Evolutionary conservation across 2,329 filamentous ascomycete genomes (phyloP), one percentile per base, ranked within the genome.

Genomic region (Ascochyta pisi): DNA sequence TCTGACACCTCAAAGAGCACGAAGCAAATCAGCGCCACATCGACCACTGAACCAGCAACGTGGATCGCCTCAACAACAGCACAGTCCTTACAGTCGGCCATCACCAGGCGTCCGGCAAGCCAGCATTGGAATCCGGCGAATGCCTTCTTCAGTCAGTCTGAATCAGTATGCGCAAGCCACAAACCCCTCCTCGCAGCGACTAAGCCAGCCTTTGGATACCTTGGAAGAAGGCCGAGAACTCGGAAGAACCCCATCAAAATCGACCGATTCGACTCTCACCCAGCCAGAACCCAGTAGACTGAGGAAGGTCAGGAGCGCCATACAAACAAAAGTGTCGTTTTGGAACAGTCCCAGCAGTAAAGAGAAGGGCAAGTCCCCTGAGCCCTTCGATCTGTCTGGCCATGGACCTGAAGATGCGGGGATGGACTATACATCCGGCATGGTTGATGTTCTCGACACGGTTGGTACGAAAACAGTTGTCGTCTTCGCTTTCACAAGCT

Each of bases 381-480:
- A 44, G 27, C 48, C 48, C 3, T 46, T 57, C n/a, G 44, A 19
- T 2, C 33, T 40, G 10, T 46, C 49, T 26, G 27, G 31, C 10
- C 47, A 57, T 12, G 41, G 38, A 13, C 38, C 16, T 23, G 35
- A 38, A 9, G 57, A 56, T 7, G 51, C 35, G 4, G 48, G 45
- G n/a, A 60, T 62, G 49, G 65, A 89, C 58, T 89, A 89, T 66
- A 83, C 85, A 24, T 75, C 82, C 10, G 82, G 84, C 61, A 79
- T 90, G 61, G 87, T 90, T 6, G 86, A 90, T 71, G 76, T 90
- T 15, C 76, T 91, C 45, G 88, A 90, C 75, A 84, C 89, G 29
- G 80, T 91, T 61, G 87, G 87, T 89, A 79, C 57, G 83, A 74
- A 39, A 6, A 22, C 6, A 7, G 23, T 8, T 16, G 7, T 26